phyloP scores from a whole-genome alignment of 2,329 filamentous ascomycete species.

The Penicillium sp. region DNA sequence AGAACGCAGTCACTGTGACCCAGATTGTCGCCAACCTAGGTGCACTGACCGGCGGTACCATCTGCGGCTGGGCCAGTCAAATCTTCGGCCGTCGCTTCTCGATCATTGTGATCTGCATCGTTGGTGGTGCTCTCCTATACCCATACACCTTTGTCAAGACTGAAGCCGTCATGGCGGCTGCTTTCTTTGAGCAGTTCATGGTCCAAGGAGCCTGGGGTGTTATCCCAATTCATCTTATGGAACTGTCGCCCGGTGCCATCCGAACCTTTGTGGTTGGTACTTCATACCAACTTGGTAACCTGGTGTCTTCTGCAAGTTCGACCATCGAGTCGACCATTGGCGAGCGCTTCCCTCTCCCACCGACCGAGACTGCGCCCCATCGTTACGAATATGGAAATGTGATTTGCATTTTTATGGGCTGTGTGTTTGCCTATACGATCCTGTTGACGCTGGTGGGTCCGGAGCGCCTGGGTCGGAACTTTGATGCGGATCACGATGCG shows the following conservation, averaged over 20 bases:
- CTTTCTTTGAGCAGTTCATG: constrained; percentile 78
- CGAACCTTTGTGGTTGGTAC: constrained; percentile 59
- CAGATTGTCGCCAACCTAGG: constrained; percentile 68
- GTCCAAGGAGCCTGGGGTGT: constrained; percentile 73
- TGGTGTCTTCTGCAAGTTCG: constrained; percentile 56
- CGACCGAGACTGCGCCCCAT: constrained; percentile 43
- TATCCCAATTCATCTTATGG: constrained; percentile 65
- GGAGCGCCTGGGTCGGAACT: constrained; percentile 42
- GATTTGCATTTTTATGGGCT: constrained; percentile 87
- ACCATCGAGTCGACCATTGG: constrained; percentile 73
- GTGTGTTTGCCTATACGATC: constrained; percentile 62
- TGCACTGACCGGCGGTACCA: constrained; percentile 61
- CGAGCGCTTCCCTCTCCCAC: constrained; percentile 64
- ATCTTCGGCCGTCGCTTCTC: constrained; percentile 63
- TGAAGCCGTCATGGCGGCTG: constrained; percentile 64
- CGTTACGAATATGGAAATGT: constrained; percentile 74
- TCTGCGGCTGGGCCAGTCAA: constrained; percentile 62
- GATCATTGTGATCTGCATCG: constrained; percentile 57
- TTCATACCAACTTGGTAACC: constrained; percentile 58
- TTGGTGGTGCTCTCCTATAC: constrained; percentile 73
- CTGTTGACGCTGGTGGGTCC: constrained; percentile 45
- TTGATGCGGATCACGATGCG: constrained; percentile 44
- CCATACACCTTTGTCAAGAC: constrained; percentile 68
- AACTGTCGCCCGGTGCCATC: constrained; percentile 55
- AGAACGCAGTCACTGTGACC: constrained; percentile 59